Evolutionary conservation across 2,329 filamentous ascomycete genomes (phyloP), one percentile per base, ranked within the genome.

Genomic region (Setomelanomma holmii): DNA sequence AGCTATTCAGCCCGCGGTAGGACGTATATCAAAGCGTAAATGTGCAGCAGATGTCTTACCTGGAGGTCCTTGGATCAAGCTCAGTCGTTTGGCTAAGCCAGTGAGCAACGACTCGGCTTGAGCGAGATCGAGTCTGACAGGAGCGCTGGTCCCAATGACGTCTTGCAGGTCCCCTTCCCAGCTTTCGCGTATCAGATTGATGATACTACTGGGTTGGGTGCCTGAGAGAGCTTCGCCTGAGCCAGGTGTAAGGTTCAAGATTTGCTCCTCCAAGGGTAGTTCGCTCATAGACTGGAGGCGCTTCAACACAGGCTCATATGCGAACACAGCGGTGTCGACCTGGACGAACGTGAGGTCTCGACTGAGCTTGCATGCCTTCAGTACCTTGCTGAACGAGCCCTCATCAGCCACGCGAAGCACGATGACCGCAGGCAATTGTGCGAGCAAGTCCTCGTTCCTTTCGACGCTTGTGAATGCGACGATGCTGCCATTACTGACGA

Each of bases 1-100:
- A n/a, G n/a, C n/a, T n/a, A n/a, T n/a, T n/a, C n/a, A n/a, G n/a
- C n/a, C n/a, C n/a, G n/a, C n/a, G n/a, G n/a, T n/a, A n/a, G n/a
- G n/a, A n/a, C n/a, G n/a, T n/a, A n/a, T n/a, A n/a, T n/a, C n/a
- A 36, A 24, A 23, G 22, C 3, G 35, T 33, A 34, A 33, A 35
- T 30, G 21, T 16, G 16, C 33, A 6, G n/a, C 19, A 20, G 12
- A 36, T 21, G 17, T 43, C 48, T 27, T 77, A 85, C 85, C 88
- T 59, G 89, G 89, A 1, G 89, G 89, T 0, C 89, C 89, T 75
- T 91, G 88, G 1, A 92, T 88, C 0, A 87, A 68, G 41, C 83
- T 85, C 0, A 91, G 69, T 0, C 74, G 71, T 6, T 80, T 80
- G 0, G 67, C 74, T 0, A 92, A 60, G 0, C 84, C 83, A 14